Percentiles rank a stretch among this genome's conserved stretches.
Conservation (phyloP, 805 yeast species). For the Candida coquimbonensis region DNA sequence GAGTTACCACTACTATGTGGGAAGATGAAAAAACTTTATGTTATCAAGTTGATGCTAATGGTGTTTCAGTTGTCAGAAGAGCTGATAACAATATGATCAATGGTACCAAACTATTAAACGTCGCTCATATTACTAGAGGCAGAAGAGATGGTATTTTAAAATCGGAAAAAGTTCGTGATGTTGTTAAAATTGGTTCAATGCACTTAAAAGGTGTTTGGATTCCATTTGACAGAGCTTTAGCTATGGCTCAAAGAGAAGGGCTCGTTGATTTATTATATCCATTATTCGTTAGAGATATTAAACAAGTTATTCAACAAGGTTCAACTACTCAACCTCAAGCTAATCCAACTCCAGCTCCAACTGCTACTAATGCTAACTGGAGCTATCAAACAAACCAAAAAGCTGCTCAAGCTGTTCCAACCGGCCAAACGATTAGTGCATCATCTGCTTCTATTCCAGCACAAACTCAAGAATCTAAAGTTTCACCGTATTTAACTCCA, state of each 20-base stretch:
- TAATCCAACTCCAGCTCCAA: constrained; percentile 11
- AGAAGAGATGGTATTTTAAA: constrained; percentile 79
- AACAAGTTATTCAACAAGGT: constrained; percentile 34
- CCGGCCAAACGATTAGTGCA: background rate
- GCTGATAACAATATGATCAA: constrained; percentile 83
- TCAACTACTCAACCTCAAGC: constrained; percentile 25
- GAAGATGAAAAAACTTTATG: constrained; percentile 82
- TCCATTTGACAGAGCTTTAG: constrained; percentile 75
- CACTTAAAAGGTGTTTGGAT: constrained; percentile 89
- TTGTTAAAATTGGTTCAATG: constrained; percentile 82
- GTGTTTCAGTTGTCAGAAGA: constrained; percentile 73
- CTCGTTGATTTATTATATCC: constrained; percentile 63
- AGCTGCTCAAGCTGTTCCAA: constrained; percentile 10
- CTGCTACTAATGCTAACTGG: constrained; percentile 1
- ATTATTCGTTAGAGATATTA: constrained; percentile 67
- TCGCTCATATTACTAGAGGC: constrained; percentile 83
- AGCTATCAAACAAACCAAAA: constrained; percentile 2
- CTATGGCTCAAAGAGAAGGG: constrained; percentile 76
- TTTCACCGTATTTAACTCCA: constrained; percentile 21
- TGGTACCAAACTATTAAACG: constrained; percentile 77
- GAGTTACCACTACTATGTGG: constrained; percentile 84
- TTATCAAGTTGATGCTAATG: constrained; percentile 79
- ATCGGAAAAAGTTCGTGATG: constrained; percentile 69
- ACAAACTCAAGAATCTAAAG: constrained; percentile 2
- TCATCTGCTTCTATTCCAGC: background rate